Evolutionary conservation across 164 flowering plant species (phyloP), one percentile per base, ranked within the genome.

Genomic region (Berberis thunbergii): DNA sequence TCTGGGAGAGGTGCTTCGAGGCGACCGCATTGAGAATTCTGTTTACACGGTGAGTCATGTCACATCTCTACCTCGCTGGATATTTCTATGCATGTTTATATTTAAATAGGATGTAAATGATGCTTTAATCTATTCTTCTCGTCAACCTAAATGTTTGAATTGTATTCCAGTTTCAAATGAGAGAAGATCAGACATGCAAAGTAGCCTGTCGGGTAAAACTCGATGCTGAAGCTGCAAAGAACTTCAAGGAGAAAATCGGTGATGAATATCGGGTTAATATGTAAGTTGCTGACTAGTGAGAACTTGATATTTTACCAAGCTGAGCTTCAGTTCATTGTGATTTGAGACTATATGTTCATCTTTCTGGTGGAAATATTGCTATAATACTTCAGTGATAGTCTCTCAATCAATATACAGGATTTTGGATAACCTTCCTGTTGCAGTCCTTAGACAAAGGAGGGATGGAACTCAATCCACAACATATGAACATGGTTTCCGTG

Each of bases 351-450:
- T 6, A 11, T 48, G 2, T 6, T 6, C 9, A 4, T 1, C 10
- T 48, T 48, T 48, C 10, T 48, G 10, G 2, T 48, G 10, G 1
- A 48, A 6, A 48, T 48, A 48, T 6, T 48, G 9, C 10, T 50
- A 39, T 39, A n/a, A 11, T 46, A 4, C 64, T 62, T 39, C 38
- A 49, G 40, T 49, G 42, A 49, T 6, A 9, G 8, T 59, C 26
- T 6, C 44, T 39, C 52, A 12, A 10, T 57, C 46, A 5, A 50
- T 43, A 10, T 63, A 43, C 75, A 83, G 86, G 86, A 80, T 83
- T 54, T 69, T 83, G 70, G 98, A 92, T 70, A 92, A 92, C 68
- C 96, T 92, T 73, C 98, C 98, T 60, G 96, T 92, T 74, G 98
- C 95, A 61, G 95, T 89, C 64, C 84, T 69, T 62, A 80, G 84